These are phyloP conservation scores for Pouteria glomerata DNA, from an alignment of 148 eudicot species.

Conservation along the genomic window DNA sequence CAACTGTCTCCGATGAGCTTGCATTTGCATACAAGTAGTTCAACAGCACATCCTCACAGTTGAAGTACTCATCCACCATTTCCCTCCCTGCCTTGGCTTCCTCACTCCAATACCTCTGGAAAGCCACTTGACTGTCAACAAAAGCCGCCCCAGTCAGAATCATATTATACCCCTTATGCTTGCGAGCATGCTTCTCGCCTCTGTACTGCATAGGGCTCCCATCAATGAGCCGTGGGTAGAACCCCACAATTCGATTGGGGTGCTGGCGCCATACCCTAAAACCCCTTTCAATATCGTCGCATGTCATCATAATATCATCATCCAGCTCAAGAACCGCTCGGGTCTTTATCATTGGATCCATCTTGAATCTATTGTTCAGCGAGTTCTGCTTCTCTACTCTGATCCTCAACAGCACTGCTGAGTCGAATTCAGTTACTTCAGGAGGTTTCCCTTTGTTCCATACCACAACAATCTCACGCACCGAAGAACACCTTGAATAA, in stretches of 20 bases:
- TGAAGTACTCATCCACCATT: constrained; percentile 62
- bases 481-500: constrained; percentile 91
- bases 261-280: constrained; percentile 86
- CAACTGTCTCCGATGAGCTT: constrained; percentile 52
- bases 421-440: constrained; percentile 57
- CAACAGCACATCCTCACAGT: constrained; percentile 91
- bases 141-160: constrained; percentile 96
- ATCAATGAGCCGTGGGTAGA: constrained; percentile 65
- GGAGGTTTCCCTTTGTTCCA: constrained; percentile 94
- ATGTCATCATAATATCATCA: constrained; percentile 92
- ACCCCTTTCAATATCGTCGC: constrained; percentile 86
- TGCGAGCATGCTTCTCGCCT: constrained; percentile 84
- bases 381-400: constrained; percentile 78
- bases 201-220: constrained; percentile 55
- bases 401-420: constrained; percentile 79
- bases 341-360: constrained; percentile 67
- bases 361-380: constrained; percentile 71
- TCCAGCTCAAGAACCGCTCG: constrained; percentile 89
- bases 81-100: constrained; percentile 58
- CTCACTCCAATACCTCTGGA: constrained; percentile 75
- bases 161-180: constrained; percentile 70
- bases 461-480: constrained; percentile 82
- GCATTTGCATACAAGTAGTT: constrained; percentile 89
- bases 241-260: constrained; percentile 84
- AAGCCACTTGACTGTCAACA: constrained; percentile 54